Percentiles rank a stretch among this genome's conserved stretches.
Evolutionary conservation across 495 filamentous ascomycete species (phyloP).

Genomic region (Glonium stellatum): DNA sequence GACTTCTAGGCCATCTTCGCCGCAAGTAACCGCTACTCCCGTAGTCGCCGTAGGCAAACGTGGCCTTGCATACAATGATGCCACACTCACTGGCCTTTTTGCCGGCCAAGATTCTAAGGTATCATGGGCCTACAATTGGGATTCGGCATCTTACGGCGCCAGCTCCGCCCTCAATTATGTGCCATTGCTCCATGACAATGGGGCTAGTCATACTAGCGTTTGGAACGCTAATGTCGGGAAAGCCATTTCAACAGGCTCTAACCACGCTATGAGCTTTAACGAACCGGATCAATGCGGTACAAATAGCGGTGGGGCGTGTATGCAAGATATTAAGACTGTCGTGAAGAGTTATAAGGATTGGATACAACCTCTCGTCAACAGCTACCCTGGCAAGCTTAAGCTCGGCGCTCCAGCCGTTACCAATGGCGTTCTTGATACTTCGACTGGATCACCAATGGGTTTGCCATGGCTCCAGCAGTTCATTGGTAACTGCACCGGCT

Average conservation of each 20-base stretch:
- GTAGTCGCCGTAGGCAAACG: not conserved
- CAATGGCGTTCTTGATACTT: conserved; percentile 43
- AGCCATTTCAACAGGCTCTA: conserved; percentile 50
- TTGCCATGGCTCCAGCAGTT: conserved; percentile 30
- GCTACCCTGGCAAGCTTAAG: conserved; percentile 16
- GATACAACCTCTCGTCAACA: conserved; percentile 55
- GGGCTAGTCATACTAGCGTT: conserved; percentile 39
- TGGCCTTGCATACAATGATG: not conserved
- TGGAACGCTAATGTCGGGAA: conserved; percentile 53
- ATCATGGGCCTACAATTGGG: conserved; percentile 81
- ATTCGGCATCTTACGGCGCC: not conserved
- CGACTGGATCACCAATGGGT: conserved; percentile 21
- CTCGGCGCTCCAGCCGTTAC: conserved; percentile 71
- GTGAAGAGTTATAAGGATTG: conserved; percentile 53
- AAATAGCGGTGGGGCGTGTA: conserved; percentile 54
- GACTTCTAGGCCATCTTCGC: not conserved
- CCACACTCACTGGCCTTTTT: conserved; percentile 10
- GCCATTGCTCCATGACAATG: conserved; percentile 65
- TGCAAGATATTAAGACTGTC: conserved; percentile 43
- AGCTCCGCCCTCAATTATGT: conserved; percentile 61
- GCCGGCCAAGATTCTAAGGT: conserved; percentile 30
- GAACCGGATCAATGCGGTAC: conserved; percentile 58
- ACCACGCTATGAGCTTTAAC: conserved; percentile 71
- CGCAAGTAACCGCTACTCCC: not conserved
- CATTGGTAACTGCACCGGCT: conserved; percentile 25